Evolutionary conservation across 345 rosid genomes (phyloP).

Genomic region (Rhodamnia rubescens): DNA sequence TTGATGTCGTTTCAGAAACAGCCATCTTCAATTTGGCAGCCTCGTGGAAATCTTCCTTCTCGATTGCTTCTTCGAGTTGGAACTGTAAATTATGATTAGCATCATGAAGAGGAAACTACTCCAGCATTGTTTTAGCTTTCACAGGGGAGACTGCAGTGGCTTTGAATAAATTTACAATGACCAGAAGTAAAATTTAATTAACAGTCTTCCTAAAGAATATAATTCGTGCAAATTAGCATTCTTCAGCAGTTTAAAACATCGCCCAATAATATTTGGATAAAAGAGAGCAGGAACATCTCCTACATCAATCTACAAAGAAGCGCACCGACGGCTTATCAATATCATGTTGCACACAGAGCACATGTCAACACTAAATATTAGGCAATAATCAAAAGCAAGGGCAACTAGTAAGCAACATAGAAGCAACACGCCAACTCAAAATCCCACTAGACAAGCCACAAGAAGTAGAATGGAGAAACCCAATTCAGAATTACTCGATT

Average conservation of each 20-base stretch:
- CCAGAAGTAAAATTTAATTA: background rate
- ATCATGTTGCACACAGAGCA: background rate
- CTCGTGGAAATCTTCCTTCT: conserved; percentile 80
- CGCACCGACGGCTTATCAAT: background rate
- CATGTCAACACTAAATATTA: background rate
- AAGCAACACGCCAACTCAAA: background rate
- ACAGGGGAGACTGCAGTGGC: background rate
- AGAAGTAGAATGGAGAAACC: background rate
- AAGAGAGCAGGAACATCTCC: background rate
- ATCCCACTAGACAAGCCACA: background rate
- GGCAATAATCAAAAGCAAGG: background rate
- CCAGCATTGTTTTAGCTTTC: background rate
- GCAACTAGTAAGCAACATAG: background rate
- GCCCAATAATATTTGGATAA: background rate
- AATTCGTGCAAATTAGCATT: background rate
- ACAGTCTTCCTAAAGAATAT: background rate
- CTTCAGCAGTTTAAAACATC: background rate
- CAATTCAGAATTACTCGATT: background rate
- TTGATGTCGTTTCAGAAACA: conserved; percentile 54
- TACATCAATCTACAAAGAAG: background rate
- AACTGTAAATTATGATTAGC: conserved; percentile 24
- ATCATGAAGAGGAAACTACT: background rate
- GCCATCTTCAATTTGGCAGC: conserved; percentile 73
- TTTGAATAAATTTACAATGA: background rate
- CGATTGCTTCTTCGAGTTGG: conserved; percentile 88